Percentiles rank a stretch among this genome's conserved stretches.
These are phyloP conservation scores for Acidomyces sp. DNA, from an alignment of 495 filamentous ascomycete genomes.

Conservation along the genomic window DNA sequence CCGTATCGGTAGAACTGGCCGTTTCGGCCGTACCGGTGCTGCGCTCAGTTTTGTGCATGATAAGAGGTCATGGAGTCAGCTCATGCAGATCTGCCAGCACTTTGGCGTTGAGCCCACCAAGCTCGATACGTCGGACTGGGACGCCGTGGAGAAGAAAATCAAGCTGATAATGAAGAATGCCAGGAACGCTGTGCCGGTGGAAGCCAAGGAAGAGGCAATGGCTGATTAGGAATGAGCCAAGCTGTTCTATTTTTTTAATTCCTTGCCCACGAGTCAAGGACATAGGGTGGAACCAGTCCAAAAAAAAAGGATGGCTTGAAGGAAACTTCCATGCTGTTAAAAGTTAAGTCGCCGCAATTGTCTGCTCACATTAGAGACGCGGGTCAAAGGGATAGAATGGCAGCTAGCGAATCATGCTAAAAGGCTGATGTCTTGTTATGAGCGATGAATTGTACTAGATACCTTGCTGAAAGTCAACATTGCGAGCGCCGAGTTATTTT, in stretches of 20 bases:
- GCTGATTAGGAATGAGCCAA: conserved; percentile 8
- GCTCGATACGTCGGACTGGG: conserved; percentile 65
- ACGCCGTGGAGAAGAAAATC: conserved; percentile 65
- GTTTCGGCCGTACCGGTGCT: conserved; percentile 95
- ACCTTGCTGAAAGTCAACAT: no score
- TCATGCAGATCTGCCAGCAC: conserved; percentile 61
- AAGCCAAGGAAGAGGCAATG: conserved; percentile 9
- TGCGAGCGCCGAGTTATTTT: no score
- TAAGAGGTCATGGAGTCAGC: conserved; percentile 56
- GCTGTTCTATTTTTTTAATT: neutral
- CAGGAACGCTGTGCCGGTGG: conserved; percentile 4
- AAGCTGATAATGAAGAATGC: conserved; percentile 61
- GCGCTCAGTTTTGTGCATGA: conserved; percentile 84
- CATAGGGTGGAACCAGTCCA: no score
- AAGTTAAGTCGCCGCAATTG: no score
- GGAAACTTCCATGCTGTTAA: no score
- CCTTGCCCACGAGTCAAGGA: no score
- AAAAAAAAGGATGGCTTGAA: no score
- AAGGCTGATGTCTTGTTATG: no score
- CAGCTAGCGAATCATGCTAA: no score
- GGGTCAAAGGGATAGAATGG: no score
- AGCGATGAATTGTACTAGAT: no score
- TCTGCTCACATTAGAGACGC: no score
- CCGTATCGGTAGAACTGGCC: conserved; percentile 92
- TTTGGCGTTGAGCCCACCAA: conserved; percentile 48